Conservation (phyloP, 768 basidiomycete species). For the Agaricus subrufescens region DNA sequence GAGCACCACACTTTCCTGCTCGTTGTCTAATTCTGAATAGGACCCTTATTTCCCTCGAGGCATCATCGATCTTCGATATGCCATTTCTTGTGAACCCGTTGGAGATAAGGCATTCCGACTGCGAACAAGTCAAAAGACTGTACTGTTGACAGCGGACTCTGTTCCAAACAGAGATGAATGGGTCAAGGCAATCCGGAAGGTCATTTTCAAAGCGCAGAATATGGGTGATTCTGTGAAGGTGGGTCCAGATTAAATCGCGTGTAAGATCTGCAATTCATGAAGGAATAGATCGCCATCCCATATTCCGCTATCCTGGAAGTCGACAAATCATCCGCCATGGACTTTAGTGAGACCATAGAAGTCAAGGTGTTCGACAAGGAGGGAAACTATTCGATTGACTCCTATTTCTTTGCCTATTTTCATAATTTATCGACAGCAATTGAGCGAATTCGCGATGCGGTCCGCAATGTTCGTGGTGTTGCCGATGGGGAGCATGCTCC, state of each 20-base stretch:
- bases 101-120: constrained; percentile 79
- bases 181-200: constrained; percentile 91
- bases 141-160: constrained; percentile 73
- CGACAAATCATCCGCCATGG: constrained; percentile 83
- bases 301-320: constrained; percentile 87
- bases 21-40: constrained; percentile 30
- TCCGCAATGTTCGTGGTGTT: constrained; percentile 49
- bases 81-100: constrained; percentile 78
- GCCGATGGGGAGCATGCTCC: constrained; percentile 29
- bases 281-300: constrained; percentile 79
- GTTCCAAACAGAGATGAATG: constrained; percentile 86
- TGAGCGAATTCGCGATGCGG: constrained; percentile 74
- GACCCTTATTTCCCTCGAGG: constrained; percentile 98
- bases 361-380: constrained; percentile 85
- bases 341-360: constrained; percentile 96
- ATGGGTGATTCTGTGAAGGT: constrained; percentile 95
- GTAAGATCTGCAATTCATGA: not conserved
- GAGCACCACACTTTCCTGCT: not conserved
- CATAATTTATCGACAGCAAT: constrained; percentile 73
- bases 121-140: constrained; percentile 74
- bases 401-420: constrained; percentile 96
- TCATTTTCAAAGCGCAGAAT: constrained; percentile 95
- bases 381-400: constrained; percentile 75
- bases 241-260: constrained; percentile 9
- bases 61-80: constrained; percentile 92